Evolutionary conservation across 495 filamentous ascomycete species (phyloP).

Genomic region (Penicillium pulvis): DNA sequence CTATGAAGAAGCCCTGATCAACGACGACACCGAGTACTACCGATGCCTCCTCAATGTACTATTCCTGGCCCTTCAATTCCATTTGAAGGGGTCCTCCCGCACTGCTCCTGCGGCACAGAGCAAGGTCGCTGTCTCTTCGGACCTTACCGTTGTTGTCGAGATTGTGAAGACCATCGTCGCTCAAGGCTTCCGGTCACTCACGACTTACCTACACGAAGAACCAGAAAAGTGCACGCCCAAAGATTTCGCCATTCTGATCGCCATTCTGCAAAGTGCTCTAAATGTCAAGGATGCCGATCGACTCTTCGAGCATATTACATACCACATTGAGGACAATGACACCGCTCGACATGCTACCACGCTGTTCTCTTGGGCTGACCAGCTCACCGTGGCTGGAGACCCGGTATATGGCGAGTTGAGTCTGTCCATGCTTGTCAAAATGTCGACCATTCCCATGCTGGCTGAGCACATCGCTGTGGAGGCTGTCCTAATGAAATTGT

Average conservation of each 20-base stretch:
- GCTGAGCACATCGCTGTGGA: conserved; percentile 90
- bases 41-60: conserved; percentile 81
- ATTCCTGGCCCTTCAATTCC: conserved; percentile 76
- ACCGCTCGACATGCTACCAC: conserved; percentile 79
- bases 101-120: conserved; percentile 35
- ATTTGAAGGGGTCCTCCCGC: conserved; percentile 36
- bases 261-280: conserved; percentile 79
- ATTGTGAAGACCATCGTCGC: conserved; percentile 77
- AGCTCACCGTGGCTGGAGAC: conserved; percentile 68
- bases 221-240: conserved; percentile 56
- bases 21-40: conserved; percentile 70
- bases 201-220: conserved; percentile 67
- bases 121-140: conserved; percentile 42
- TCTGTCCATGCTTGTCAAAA: conserved; percentile 81
- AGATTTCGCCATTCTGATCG: conserved; percentile 88
- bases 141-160: conserved; percentile 62
- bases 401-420: conserved; percentile 93
- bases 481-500: conserved; percentile 73
- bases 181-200: conserved; percentile 76
- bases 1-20: conserved; percentile 62
- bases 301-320: conserved; percentile 61
- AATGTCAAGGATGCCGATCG: conserved; percentile 57
- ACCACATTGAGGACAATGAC: conserved; percentile 62
- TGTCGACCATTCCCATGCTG: conserved; percentile 77
- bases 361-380: conserved; percentile 93